phyloP scores from a whole-genome alignment of 768 basidiomycete genomes.

The Boletellus ananas region DNA sequence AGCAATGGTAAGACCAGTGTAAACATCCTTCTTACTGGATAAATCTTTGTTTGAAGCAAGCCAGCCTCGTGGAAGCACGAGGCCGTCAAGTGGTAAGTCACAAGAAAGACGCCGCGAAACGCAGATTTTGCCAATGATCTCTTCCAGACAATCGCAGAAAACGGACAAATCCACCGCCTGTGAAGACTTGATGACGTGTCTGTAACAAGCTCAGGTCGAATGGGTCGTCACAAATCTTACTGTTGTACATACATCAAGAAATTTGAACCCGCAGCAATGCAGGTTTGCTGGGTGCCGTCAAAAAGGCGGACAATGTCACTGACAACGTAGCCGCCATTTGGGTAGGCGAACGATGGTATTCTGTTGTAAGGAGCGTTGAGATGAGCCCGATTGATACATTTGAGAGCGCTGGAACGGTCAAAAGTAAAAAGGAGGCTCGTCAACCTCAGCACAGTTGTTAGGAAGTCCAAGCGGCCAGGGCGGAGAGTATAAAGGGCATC shows the following conservation, averaged over 20 bases:
- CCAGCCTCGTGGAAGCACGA: slow-evolving; percentile 57
- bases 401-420: slow-evolving; percentile 31
- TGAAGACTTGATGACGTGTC: slow-evolving; percentile 39
- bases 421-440: slow-evolving; percentile 37
- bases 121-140: slow-evolving; percentile 40
- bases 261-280: slow-evolving; percentile 35
- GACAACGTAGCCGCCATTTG: slow-evolving; percentile 24
- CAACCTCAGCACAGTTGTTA: slow-evolving; percentile 40
- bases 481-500: slow-evolving; percentile 39
- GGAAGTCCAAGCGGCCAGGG: not conserved
- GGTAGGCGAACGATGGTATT: slow-evolving; percentile 11
- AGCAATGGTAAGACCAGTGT: slow-evolving; percentile 40
- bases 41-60: slow-evolving; percentile 26
- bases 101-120: slow-evolving; percentile 31
- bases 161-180: slow-evolving; percentile 45
- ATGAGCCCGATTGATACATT: slow-evolving; percentile 34
- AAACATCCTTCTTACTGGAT: slow-evolving; percentile 9
- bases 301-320: no score
- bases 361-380: slow-evolving; percentile 20
- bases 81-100: slow-evolving; percentile 34
- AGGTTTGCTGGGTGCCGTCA: slow-evolving; percentile 14
- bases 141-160: slow-evolving; percentile 51
- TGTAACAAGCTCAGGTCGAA: slow-evolving; percentile 25
- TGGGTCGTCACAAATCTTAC: slow-evolving; percentile 13
- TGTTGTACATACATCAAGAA: slow-evolving; percentile 36